phyloP scores from a whole-genome alignment of 176 grass and related monocot genomes.

The Chloris gayana region DNA sequence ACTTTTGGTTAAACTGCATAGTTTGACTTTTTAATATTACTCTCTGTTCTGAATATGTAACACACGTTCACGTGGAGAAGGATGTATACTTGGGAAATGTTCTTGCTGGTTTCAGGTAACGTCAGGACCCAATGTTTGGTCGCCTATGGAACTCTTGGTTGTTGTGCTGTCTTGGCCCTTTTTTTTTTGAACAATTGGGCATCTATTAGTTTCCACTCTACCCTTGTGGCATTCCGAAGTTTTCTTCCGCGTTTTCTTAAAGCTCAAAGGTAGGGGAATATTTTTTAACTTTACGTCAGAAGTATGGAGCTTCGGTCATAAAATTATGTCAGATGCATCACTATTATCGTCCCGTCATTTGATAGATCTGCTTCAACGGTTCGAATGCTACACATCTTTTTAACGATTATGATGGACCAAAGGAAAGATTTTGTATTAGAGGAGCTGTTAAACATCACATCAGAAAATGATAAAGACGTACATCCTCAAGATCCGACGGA shows the following conservation, averaged over 20 bases:
- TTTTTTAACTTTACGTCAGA: neutral
- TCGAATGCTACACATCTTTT: constrained; percentile 13
- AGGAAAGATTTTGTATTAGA: neutral
- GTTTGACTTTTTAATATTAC: neutral
- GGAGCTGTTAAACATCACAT: neutral
- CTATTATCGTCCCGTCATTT: constrained; percentile 18
- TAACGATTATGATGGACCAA: constrained; percentile 2
- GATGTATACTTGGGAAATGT: neutral
- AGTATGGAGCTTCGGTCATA: neutral
- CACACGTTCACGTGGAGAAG: neutral
- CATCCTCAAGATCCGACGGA: neutral
- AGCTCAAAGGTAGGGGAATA: neutral
- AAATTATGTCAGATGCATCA: neutral
- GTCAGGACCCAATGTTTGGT: neutral
- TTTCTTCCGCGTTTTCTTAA: neutral
- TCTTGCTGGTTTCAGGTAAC: neutral
- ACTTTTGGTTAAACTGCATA: neutral
- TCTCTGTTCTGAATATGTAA: neutral
- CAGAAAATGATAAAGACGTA: neutral
- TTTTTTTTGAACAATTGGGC: neutral
- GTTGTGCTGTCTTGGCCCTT: neutral
- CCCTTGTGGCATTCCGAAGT: constrained; percentile 1
- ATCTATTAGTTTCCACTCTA: neutral
- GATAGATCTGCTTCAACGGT: constrained; percentile 28
- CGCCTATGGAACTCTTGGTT: neutral